These are phyloP conservation scores for Hyparrhenia diplandra DNA, from an alignment of 176 grass and related monocot genomes.

Conservation along the genomic window DNA sequence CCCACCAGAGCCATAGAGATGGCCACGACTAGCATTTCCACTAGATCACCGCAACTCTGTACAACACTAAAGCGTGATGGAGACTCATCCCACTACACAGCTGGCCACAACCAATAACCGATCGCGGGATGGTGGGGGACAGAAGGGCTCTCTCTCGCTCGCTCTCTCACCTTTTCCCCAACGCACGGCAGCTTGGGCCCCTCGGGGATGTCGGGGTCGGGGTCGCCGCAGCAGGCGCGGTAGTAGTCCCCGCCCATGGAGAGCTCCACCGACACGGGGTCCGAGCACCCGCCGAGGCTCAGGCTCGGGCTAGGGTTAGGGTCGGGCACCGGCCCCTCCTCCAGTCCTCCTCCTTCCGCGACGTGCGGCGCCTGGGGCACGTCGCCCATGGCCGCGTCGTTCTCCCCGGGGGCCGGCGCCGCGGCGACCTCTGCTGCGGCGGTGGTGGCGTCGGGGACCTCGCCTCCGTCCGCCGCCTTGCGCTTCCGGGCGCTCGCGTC, in stretches of 20 bases:
- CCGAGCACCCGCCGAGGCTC: conserved; percentile 13
- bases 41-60: background rate
- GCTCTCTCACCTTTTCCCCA: conserved; percentile 59
- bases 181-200: conserved; percentile 65
- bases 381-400: conserved; percentile 40
- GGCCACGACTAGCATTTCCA: background rate
- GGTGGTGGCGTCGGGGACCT: background rate
- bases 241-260: conserved; percentile 57
- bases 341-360: background rate
- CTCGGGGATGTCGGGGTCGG: conserved; percentile 52
- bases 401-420: conserved; percentile 19
- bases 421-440: background rate
- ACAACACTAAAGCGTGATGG: background rate
- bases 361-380: background rate
- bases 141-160: background rate
- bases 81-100: conserved; percentile 12
- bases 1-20: background rate
- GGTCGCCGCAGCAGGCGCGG: conserved; percentile 45
- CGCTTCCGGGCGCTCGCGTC: conserved; percentile 82
- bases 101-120: background rate
- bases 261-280: conserved; percentile 42
- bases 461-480: conserved; percentile 63
- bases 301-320: conserved; percentile 28
- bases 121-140: background rate
- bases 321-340: background rate